Conservation (phyloP, 805 yeast genomes). For the Myxozyma nipponensis region DNA sequence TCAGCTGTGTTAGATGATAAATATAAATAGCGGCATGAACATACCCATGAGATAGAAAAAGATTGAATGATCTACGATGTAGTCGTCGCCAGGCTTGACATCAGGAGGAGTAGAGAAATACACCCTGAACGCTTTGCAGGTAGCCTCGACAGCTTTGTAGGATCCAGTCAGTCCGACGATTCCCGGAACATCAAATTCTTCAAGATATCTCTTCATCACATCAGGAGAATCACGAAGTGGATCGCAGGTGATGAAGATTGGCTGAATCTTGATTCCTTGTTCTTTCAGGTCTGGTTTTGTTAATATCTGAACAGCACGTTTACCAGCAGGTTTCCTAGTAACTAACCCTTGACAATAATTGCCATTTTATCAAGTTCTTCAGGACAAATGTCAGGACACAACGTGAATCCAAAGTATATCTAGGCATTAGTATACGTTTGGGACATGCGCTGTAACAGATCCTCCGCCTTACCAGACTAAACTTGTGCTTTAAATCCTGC, state of each 20-base stretch:
- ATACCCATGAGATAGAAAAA: constrained; percentile 82
- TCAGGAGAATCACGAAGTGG: constrained; percentile 93
- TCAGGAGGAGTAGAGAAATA: constrained; percentile 96
- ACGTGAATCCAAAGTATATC: constrained; percentile 93
- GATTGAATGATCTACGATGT: constrained; percentile 93
- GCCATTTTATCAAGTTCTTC: constrained; percentile 94
- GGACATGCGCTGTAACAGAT: too few relatives aligned
- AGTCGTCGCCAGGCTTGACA: constrained; percentile 93
- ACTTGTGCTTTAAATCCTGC: constrained; percentile 69
- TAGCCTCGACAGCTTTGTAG: constrained; percentile 75
- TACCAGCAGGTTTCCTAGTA: background rate
- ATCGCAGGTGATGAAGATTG: constrained; percentile 92
- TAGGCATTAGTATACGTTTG: background rate
- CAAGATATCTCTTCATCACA: constrained; percentile 72
- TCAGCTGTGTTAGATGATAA: background rate
- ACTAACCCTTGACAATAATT: constrained; percentile 52
- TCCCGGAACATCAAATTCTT: constrained; percentile 77
- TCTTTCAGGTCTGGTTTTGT: constrained; percentile 46
- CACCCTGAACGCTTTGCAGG: constrained; percentile 87
- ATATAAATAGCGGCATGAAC: background rate
- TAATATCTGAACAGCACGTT: background rate
- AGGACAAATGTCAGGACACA: constrained; percentile 98
- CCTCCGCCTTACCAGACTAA: constrained; percentile 50
- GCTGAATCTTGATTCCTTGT: constrained; percentile 63
- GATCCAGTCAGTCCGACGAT: constrained; percentile 90